A percentile compares a stretch with the other conserved stretches of the same genome.
phyloP scores from a whole-genome alignment of 2,329 filamentous ascomycete genomes.

The Karstenula rhodostoma region DNA sequence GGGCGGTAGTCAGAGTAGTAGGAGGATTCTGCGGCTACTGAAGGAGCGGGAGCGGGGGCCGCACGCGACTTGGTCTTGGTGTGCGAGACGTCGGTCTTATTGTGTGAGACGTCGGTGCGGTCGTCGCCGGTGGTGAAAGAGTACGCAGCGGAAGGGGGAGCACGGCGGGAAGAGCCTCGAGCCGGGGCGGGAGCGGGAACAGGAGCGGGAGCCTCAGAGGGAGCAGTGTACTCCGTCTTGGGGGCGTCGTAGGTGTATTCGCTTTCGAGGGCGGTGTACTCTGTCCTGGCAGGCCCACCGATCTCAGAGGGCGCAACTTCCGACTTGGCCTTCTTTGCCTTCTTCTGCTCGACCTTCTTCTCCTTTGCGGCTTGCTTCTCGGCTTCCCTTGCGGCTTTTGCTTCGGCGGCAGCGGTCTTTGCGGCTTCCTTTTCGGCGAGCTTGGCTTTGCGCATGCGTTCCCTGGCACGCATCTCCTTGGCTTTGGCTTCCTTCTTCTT shows the following conservation, averaged over 20 bases:
- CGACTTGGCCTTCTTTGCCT: constrained; percentile 50
- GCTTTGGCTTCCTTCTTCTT: constrained; percentile 50
- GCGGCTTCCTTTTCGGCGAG: constrained; percentile 48
- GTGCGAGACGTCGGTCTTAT: constrained; percentile 41
- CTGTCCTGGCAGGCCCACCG: constrained; percentile 34
- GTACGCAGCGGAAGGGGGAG: constrained; percentile 52
- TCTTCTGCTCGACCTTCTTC: constrained; percentile 53
- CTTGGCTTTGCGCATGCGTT: constrained; percentile 59
- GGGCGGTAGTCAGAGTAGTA: constrained; percentile 54
- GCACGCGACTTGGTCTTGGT: not conserved
- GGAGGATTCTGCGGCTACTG: constrained; percentile 42
- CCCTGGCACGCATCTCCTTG: constrained; percentile 54
- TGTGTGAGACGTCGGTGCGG: constrained; percentile 43
- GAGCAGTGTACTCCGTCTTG: constrained; percentile 40
- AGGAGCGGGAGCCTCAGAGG: constrained; percentile 35
- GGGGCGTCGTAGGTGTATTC: constrained; percentile 29
- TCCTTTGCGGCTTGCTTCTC: constrained; percentile 46
- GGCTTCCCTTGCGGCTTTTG: constrained; percentile 56
- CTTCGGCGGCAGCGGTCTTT: constrained; percentile 43
- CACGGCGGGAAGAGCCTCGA: constrained; percentile 30
- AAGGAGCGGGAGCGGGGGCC: constrained; percentile 32
- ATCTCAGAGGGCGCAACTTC: constrained; percentile 39
- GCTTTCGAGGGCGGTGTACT: constrained; percentile 11
- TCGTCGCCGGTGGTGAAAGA: constrained; percentile 60
- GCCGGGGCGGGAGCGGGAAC: constrained; percentile 21